Evolutionary conservation across 2,329 filamentous ascomycete species (phyloP).

Genomic region (Pyricularia pennisetigena): DNA sequence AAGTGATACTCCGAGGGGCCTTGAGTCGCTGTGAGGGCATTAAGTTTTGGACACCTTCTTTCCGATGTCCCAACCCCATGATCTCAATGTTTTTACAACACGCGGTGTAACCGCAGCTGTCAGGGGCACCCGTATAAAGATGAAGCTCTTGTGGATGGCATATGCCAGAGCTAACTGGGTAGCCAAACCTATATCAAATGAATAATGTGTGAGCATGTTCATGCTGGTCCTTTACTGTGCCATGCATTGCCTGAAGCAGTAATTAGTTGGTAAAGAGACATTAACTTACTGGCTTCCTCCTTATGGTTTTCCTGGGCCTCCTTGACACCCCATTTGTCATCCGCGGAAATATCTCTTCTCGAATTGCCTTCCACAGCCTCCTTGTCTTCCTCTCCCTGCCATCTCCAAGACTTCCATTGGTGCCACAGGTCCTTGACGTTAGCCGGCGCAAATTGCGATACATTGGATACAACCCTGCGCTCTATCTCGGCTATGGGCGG

Average conservation of each 20-base stretch:
- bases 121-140: constrained; percentile 88
- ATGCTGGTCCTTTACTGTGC: not conserved
- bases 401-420: constrained; percentile 27
- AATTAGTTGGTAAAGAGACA: not conserved
- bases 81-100: constrained; percentile 77
- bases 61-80: constrained; percentile 93
- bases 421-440: constrained; percentile 43
- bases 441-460: constrained; percentile 50
- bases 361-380: constrained; percentile 14
- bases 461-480: constrained; percentile 52
- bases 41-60: constrained; percentile 38
- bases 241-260: not conserved
- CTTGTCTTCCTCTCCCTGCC: constrained; percentile 32
- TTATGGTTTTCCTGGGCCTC: constrained; percentile 51
- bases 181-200: constrained; percentile 37
- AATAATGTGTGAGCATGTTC: constrained; percentile 9
- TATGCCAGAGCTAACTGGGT: constrained; percentile 92
- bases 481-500: constrained; percentile 44
- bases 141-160: constrained; percentile 95
- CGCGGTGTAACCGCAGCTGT: constrained; percentile 87
- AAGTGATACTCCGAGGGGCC: not conserved
- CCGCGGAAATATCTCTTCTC: constrained; percentile 19
- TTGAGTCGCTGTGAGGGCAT: not conserved
- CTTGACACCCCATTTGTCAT: constrained; percentile 48
- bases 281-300: constrained; percentile 62